Conservation (phyloP, 176 grass and related monocot species). For the Oryza longistaminata region DNA sequence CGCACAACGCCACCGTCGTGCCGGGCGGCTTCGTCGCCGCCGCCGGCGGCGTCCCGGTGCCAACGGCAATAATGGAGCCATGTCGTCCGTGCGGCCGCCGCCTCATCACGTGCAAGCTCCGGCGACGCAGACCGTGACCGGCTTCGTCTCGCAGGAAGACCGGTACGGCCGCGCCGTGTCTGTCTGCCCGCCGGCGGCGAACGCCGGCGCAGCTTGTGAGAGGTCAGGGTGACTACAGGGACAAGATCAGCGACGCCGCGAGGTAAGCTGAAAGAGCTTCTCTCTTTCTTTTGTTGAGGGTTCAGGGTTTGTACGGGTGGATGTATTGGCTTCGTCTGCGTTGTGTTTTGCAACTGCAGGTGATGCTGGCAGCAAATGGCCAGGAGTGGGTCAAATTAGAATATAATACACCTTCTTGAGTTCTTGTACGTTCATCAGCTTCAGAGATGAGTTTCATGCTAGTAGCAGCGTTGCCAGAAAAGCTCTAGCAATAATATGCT, state of each 20-base stretch:
- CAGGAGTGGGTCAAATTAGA: too few species aligned
- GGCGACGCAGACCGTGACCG: neutral
- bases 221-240: neutral
- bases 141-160: slow-evolving; percentile 2
- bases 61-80: neutral
- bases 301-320: neutral
- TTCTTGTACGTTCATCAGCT: neutral
- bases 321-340: slow-evolving; percentile 1
- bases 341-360: slow-evolving; percentile 32
- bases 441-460: neutral
- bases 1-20: slow-evolving; percentile 16
- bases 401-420: neutral
- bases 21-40: neutral
- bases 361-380: neutral
- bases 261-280: slow-evolving; percentile 23
- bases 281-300: neutral
- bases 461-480: too few species aligned
- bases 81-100: neutral
- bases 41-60: neutral
- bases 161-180: neutral
- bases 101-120: neutral
- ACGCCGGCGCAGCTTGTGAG: neutral
- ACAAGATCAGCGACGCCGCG: neutral
- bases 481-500: neutral
- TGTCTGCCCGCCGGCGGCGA: neutral